Conservation (phyloP, 2,329 filamentous ascomycete species). For the Epichloe gansuensis region DNA sequence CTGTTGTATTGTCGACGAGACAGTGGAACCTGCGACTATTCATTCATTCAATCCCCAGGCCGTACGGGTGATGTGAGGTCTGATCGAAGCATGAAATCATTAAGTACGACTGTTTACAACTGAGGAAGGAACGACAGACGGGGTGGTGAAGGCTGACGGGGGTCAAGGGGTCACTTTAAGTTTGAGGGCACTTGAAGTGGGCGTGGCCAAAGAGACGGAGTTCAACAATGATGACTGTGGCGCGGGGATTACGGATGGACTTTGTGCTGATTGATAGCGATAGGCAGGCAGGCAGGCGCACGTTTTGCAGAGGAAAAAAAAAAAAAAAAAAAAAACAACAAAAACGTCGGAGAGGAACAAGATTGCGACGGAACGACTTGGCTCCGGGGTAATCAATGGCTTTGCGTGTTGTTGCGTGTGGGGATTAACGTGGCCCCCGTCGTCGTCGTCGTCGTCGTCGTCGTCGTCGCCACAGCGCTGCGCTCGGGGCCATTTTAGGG, state of each 20-base stretch:
- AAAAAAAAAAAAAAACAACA: background rate
- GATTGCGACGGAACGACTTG: too few relatives aligned
- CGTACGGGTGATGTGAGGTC: too few relatives aligned
- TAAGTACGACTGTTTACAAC: background rate
- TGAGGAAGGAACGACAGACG: background rate
- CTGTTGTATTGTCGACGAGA: too few relatives aligned
- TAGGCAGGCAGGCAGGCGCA: too few relatives aligned
- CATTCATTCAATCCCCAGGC: too few relatives aligned
- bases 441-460: too few relatives aligned
- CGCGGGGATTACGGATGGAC: background rate
- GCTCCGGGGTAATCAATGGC: too few relatives aligned
- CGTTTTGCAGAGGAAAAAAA: too few relatives aligned
- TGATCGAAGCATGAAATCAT: too few relatives aligned
- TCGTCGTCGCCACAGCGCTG: background rate
- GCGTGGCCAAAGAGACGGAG: background rate
- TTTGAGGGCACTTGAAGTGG: background rate
- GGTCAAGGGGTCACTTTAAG: background rate
- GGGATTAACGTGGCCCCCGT: too few relatives aligned
- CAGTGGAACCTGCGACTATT: background rate
- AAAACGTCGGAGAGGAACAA: background rate
- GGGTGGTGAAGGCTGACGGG: background rate
- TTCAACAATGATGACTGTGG: background rate
- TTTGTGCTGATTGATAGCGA: background rate
- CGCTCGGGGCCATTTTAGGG: background rate
- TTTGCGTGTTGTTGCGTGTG: too few relatives aligned